Conservation (phyloP, 768 basidiomycete species). For the Ephemerocybe angulata region DNA sequence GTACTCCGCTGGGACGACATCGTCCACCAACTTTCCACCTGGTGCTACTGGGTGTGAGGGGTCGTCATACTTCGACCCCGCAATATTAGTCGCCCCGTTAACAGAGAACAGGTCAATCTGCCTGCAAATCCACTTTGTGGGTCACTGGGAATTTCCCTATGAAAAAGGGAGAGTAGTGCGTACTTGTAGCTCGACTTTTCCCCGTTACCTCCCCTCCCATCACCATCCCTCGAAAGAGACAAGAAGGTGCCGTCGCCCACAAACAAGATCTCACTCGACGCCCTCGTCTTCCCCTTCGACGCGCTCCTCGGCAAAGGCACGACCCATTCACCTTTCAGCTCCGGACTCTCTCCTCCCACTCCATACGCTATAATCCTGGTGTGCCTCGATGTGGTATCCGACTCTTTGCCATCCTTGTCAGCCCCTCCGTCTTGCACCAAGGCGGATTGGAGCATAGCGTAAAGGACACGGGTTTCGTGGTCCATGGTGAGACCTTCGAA, state of each 20-base stretch:
- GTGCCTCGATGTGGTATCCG: constrained; percentile 43
- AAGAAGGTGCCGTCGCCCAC: constrained; percentile 53
- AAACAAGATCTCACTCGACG: constrained; percentile 57
- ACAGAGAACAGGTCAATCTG: constrained; percentile 60
- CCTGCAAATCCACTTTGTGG: constrained; percentile 26
- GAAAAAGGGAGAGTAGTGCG: background rate
- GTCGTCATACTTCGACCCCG: constrained; percentile 50
- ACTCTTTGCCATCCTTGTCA: constrained; percentile 10
- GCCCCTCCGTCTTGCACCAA: constrained; percentile 61
- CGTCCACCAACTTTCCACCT: constrained; percentile 42
- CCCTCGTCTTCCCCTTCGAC: constrained; percentile 46
- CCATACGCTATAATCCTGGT: constrained; percentile 58
- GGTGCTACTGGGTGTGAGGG: constrained; percentile 49
- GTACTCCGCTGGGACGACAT: constrained; percentile 51
- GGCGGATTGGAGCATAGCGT: constrained; percentile 61
- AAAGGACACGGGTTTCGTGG: constrained; percentile 44
- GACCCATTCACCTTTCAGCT: constrained; percentile 54
- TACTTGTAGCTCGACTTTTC: constrained; percentile 54
- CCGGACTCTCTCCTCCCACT: constrained; percentile 34
- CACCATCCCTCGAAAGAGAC: constrained; percentile 54
- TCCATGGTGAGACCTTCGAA: constrained; percentile 56
- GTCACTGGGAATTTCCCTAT: background rate
- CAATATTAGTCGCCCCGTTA: constrained; percentile 56
- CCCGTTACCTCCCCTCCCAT: constrained; percentile 53
- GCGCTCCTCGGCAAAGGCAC: constrained; percentile 51